A percentile compares a stretch with the other conserved stretches of the same genome.
These are phyloP conservation scores for Fusarium newnesense DNA, from an alignment of 2,329 filamentous ascomycete species.

Conservation along the genomic window DNA sequence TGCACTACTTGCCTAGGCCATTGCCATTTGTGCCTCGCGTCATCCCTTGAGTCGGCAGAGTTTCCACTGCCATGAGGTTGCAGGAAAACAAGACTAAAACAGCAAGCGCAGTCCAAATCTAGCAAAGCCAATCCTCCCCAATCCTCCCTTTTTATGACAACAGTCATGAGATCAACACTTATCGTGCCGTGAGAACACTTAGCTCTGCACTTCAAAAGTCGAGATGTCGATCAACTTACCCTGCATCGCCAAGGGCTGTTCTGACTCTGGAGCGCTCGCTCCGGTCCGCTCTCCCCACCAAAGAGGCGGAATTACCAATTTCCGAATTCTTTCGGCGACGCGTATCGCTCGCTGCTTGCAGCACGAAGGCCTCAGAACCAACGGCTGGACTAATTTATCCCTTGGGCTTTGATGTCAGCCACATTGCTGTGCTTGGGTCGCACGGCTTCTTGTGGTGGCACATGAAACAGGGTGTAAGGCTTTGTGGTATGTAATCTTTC, in stretches of 20 bases:
- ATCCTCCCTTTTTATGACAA: background rate
- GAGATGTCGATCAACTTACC: background rate
- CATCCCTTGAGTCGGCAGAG: background rate
- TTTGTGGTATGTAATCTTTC: background rate
- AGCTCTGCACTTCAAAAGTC: background rate
- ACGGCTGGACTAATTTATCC: background rate
- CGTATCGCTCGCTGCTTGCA: background rate
- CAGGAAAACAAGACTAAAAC: background rate
- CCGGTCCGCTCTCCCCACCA: background rate
- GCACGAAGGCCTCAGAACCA: background rate
- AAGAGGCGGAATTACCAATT: background rate
- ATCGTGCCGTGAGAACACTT: too few relatives aligned
- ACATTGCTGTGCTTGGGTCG: background rate
- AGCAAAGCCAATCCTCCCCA: background rate
- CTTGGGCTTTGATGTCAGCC: background rate
- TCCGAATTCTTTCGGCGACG: background rate
- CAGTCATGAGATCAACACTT: background rate
- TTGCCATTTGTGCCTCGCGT: accelerated
- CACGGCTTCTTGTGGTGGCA: background rate
- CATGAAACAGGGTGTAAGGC: accelerated
- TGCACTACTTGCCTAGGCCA: accelerated
- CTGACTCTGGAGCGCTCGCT: background rate
- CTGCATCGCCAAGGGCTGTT: background rate
- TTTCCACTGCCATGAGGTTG: background rate
- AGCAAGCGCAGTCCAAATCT: background rate